phyloP scores from a whole-genome alignment of 768 basidiomycete species.

The Auricularia sp. region DNA sequence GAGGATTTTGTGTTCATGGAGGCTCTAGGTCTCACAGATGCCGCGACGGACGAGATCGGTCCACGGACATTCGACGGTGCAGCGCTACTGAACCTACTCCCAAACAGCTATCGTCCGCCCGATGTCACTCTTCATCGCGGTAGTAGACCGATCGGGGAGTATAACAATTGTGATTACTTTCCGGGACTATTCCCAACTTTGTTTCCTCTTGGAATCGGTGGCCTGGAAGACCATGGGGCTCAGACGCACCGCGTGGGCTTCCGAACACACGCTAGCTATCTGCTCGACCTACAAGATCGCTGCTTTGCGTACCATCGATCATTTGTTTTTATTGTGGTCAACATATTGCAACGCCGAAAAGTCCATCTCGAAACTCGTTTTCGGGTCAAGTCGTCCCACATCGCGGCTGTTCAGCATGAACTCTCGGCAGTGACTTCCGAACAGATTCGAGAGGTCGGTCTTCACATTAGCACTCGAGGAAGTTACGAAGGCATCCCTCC shows the following conservation, averaged over 20 bases:
- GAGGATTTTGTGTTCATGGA: no score
- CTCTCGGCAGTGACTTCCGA: neutral
- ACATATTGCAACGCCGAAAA: conserved; percentile 16
- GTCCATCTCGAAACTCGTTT: conserved; percentile 19
- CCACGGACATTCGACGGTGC: no score
- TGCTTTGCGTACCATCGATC: conserved; percentile 16
- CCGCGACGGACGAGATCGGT: no score
- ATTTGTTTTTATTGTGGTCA: conserved; percentile 19
- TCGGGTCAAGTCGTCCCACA: no score
- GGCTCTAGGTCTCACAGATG: no score
- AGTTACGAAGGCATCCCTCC: conserved; percentile 4
- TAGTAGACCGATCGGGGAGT: no score
- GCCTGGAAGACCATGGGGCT: conserved; percentile 15
- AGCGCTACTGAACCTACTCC: no score
- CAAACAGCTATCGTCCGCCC: no score
- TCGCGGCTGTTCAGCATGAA: no score
- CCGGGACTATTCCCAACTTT: no score
- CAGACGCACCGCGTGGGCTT: conserved; percentile 9
- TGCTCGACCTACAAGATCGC: conserved; percentile 13
- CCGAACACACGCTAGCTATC: conserved; percentile 16
- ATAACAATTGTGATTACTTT: no score
- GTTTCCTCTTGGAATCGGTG: conserved; percentile 18
- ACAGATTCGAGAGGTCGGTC: conserved; percentile 2
- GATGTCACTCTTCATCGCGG: no score
- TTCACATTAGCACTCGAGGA: conserved; percentile 5